Conservation (phyloP, 768 basidiomycete genomes). For the Podaxis mareebaensis region DNA sequence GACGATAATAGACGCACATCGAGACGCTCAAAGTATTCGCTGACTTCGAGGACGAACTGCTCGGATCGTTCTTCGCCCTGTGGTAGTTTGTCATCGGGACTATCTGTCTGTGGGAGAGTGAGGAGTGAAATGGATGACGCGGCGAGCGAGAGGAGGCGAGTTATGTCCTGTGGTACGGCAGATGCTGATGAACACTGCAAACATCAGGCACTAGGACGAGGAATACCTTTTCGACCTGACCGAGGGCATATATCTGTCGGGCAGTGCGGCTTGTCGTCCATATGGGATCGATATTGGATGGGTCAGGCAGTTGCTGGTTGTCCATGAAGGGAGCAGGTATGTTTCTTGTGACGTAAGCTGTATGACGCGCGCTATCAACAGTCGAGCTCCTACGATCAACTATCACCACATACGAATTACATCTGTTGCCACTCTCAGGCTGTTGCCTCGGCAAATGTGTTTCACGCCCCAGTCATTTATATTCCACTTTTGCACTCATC, state of each 20-base stretch:
- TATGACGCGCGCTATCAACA: neutral
- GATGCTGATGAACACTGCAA: neutral
- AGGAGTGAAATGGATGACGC: constrained; percentile 79
- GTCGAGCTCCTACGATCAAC: neutral
- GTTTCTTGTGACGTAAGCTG: constrained; percentile 12
- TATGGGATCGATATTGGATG: constrained; percentile 68
- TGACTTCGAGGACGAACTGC: constrained; percentile 82
- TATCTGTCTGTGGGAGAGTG: constrained; percentile 82
- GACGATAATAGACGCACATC: constrained; percentile 49
- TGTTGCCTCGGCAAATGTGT: neutral
- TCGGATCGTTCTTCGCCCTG: constrained; percentile 84
- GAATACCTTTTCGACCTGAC: constrained; percentile 72
- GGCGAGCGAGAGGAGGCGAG: constrained; percentile 70
- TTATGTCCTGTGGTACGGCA: constrained; percentile 61
- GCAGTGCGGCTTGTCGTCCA: constrained; percentile 83
- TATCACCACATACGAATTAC: neutral
- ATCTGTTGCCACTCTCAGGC: neutral
- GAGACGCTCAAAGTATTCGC: constrained; percentile 82
- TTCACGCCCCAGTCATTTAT: constrained; percentile 5
- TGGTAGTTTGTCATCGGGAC: constrained; percentile 63
- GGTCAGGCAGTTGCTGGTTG: constrained; percentile 33
- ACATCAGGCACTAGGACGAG: neutral
- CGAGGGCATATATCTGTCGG: constrained; percentile 77
- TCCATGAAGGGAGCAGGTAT: constrained; percentile 26
- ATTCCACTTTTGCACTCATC: neutral